Evolutionary conservation across 2,329 filamentous ascomycete genomes (phyloP), one percentile per base, ranked within the genome.

Genomic region (Fusarium sacchari): DNA sequence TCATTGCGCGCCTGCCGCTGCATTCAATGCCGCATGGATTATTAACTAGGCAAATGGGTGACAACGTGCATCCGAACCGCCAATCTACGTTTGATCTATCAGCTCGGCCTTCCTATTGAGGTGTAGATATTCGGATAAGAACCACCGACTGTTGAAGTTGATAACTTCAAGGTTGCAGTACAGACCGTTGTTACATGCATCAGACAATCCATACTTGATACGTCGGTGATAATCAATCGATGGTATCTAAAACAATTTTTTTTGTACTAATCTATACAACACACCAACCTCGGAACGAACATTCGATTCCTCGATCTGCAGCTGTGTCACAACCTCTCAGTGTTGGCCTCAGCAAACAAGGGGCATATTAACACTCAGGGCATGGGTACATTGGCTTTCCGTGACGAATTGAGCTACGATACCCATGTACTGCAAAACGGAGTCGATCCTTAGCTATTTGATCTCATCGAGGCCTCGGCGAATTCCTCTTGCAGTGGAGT

Each of bases 1-100:
- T 67, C 47, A 64, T 76, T 75, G 71, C 76, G 71, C 76, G 71
- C 71, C 71, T 76, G 74, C 76, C 76, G 76, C 73, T 74, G 74
- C 71, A 71, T 67, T 61, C 69, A 55, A 58, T 59, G 53, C 55
- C 49, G 55, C 57, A 69, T 61, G 60, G 56, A 73, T 69, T 68
- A n/a, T n/a, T n/a, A n/a, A n/a, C n/a, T n/a, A 64, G 71, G 69
- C 59, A 49, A 63, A 66, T 60, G 47, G 64, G 64, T 69, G 69
- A 75, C 65, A 60, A 67, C 67, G 63, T 60, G 61, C 66, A 60
- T 60, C 50, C 37, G 44, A 50, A 42, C 40, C 61, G 57, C 71
- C 52, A 55, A 55, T 58, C 50, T 59, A 43, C 56, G 53, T 50
- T 67, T 70, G 58, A 71, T 71, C 44, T 66, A 60, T 74, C 61